Evolutionary conservation across 1,284 basidiomycete genomes (phyloP), one percentile per base, ranked within the genome.

Genomic region (Rhodotorula sp.): DNA sequence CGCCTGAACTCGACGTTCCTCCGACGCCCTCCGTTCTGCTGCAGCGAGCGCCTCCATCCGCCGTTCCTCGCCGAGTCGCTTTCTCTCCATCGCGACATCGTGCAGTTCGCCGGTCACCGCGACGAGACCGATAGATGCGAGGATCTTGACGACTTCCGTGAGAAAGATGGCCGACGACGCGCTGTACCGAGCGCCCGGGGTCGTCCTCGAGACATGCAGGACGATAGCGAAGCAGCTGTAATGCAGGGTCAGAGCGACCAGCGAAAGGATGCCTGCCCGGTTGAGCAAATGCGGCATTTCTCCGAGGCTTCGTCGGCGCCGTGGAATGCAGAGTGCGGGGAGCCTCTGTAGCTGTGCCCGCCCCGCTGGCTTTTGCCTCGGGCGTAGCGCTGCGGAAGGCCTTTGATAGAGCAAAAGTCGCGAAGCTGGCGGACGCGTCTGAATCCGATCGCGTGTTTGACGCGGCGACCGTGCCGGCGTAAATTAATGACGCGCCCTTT

Each of bases 141-240:
- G 21, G n/a, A 79, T 71, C 75, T 80, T 80, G 67, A 71, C 76
- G 8, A 78, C 47, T 52, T 80, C 80, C 34, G 78, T 76, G 21
- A 78, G 58, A 57, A 76, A 60, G 62, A 79, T 75, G 34, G 78
- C 78, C 34, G 73, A 73, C 46, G 77, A 73, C 20, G 79, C 73
- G 61, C 76, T 74, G 68, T 73, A 79, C 3, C 56, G 58, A 16
- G 47, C 23, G 15, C 66, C 66, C 20, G 66, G 60, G 2, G 54
- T 48, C 18, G 66, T 67, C 31, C 66, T 60, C 47, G 66, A 34
- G 64, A 64, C 39, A 60, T 65, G 49, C 49, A 64, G 62, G 26
- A 49, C 69, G 62, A 76, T 65, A 26, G 64, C 62, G n/a, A 76
- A 67, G 34, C 74, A 49, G 31, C 56, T 62, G 39, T 66, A 76